Percentiles rank a stretch among this genome's conserved stretches.
Evolutionary conservation across 73 alveolate species (phyloP).

Genomic region (Urostyla sp.): DNA sequence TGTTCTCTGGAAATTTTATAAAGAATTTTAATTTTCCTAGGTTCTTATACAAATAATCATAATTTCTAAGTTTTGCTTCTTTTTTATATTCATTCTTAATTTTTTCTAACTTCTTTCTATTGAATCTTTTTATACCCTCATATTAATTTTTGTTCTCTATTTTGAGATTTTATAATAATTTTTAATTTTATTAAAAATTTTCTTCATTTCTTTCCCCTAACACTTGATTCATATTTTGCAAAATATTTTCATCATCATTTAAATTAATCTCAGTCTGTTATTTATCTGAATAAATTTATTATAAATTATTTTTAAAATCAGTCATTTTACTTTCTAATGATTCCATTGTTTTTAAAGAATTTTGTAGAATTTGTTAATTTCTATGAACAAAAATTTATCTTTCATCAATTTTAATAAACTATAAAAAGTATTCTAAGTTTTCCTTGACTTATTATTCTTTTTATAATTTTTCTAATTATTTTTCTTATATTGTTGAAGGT

Average conservation of each 20-base stretch:
- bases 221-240: no score
- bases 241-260: no score
- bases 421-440: slow-evolving; percentile 15
- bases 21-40: slow-evolving; percentile 29
- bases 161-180: no score
- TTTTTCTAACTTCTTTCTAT: not conserved
- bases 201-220: no score
- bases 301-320: no score
- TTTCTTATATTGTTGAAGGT: not conserved
- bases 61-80: not conserved
- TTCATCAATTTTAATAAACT: not conserved
- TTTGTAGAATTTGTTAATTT: no score
- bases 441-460: not conserved
- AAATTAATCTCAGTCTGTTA: no score
- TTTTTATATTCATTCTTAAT: not conserved
- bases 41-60: not conserved
- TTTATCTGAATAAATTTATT: no score
- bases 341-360: no score
- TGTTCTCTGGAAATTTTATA: slow-evolving; percentile 32
- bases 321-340: no score
- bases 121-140: slow-evolving; percentile 3
- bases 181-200: no score
- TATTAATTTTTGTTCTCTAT: no score
- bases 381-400: not conserved
- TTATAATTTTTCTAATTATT: not conserved